These are phyloP conservation scores for Fonsecaea monophora DNA, from an alignment of 2,329 filamentous ascomycete species.

Conservation along the genomic window DNA sequence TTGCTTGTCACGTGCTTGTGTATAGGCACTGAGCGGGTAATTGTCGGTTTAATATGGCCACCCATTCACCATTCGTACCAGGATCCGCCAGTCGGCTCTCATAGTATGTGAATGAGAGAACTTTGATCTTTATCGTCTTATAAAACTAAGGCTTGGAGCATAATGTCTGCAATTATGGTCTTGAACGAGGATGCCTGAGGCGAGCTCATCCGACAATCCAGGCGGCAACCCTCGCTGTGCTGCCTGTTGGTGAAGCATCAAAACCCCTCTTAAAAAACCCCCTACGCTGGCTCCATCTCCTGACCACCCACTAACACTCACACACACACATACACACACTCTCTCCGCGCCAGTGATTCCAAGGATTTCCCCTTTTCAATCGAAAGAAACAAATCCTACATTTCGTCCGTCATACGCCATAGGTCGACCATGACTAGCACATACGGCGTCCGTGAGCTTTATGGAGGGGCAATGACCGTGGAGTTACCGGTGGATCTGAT, in stretches of 20 bases:
- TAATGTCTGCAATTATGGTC: not conserved
- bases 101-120: no score
- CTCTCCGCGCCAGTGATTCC: no score
- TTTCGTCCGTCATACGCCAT: not conserved
- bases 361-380: no score
- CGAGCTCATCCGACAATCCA: not conserved
- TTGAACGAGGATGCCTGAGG: not conserved
- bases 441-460: constrained; percentile 35
- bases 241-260: not conserved
- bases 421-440: constrained; percentile 11
- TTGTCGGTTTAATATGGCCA: not conserved
- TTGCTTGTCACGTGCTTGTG: not conserved
- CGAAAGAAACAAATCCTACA: not conserved
- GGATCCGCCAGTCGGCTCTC: not conserved
- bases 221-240: not conserved
- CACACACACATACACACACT: no score
- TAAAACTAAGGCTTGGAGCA: not conserved
- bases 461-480: constrained; percentile 39
- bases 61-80: not conserved
- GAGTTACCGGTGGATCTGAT: constrained; percentile 37
- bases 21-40: not conserved
- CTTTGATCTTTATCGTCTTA: not conserved
- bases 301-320: not conserved
- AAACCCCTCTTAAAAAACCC: not conserved
- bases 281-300: not conserved